Percentiles rank a stretch among this genome's conserved stretches.
Evolutionary conservation across 257 asterid genomes (phyloP).

Genomic region (Catharanthus roseus): DNA sequence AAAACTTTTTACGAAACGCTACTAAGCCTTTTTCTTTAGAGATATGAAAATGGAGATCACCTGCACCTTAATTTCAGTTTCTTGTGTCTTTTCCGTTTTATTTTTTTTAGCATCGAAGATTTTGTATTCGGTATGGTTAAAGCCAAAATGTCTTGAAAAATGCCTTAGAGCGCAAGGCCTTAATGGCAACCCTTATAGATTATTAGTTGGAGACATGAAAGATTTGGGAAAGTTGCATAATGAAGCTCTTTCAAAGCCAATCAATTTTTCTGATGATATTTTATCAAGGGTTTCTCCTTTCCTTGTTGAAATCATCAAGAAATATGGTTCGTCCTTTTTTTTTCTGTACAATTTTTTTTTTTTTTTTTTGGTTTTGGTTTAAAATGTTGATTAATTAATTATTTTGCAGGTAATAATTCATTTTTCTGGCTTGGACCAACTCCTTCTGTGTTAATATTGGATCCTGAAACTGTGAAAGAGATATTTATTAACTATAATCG

Average conservation of each 20-base stretch:
- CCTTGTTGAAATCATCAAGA: constrained; percentile 23
- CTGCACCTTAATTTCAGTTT: not conserved
- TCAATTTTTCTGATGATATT: constrained; percentile 36
- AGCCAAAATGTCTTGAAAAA: constrained; percentile 38
- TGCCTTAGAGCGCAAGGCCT: constrained; percentile 35
- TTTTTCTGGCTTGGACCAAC: constrained; percentile 21
- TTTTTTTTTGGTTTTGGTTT: no score
- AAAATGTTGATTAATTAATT: no score
- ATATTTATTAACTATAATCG: constrained; percentile 8
- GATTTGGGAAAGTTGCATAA: constrained; percentile 24
- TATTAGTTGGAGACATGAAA: constrained; percentile 38
- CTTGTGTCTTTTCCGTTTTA: not conserved
- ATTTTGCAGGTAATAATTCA: constrained; percentile 18
- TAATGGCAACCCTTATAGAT: constrained; percentile 39
- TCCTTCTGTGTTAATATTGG: constrained; percentile 17
- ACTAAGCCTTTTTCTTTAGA: no score
- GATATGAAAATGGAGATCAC: not conserved
- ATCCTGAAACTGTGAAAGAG: constrained; percentile 21
- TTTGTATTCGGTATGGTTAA: constrained; percentile 26
- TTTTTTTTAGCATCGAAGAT: not conserved
- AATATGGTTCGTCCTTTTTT: constrained; percentile 38
- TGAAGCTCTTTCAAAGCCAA: constrained; percentile 44
- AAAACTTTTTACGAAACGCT: no score
- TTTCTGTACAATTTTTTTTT: no score
- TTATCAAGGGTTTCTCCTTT: constrained; percentile 43